A percentile compares a stretch with the other conserved stretches of the same genome.
phyloP scores from a whole-genome alignment of 805 yeast genomes.

The Geotrichum ghanense region DNA sequence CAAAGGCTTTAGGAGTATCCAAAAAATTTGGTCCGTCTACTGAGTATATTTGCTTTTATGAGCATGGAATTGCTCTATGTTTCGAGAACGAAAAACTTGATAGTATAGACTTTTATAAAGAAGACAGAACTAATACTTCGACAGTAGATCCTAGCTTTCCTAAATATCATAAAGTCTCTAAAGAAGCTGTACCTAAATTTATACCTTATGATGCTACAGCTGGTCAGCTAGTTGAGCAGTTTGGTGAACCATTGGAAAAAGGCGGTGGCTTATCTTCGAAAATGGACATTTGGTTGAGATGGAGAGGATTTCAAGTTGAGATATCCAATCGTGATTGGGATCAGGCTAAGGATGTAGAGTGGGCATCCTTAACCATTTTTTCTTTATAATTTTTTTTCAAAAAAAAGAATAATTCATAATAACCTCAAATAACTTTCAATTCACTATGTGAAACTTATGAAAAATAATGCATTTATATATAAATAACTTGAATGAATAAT shows the following conservation, averaged over 20 bases:
- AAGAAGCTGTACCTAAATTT: constrained; percentile 14
- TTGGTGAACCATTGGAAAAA: constrained; percentile 33
- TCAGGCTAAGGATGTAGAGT: constrained; percentile 19
- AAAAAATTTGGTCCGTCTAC: not conserved
- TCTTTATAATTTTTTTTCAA: too few relatives aligned
- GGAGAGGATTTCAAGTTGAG: constrained; percentile 28
- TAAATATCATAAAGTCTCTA: constrained; percentile 12
- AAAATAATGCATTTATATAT: too few relatives aligned
- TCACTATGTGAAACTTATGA: too few relatives aligned
- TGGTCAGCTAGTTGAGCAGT: constrained; percentile 20
- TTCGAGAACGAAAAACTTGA: constrained; percentile 17
- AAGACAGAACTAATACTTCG: constrained; percentile 11
- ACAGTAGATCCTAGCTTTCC: not conserved
- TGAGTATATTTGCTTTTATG: constrained; percentile 13
- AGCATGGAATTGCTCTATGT: constrained; percentile 14
- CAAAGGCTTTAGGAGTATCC: too few relatives aligned
- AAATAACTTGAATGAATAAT: too few relatives aligned
- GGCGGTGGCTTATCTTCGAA: constrained; percentile 29
- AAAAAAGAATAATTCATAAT: too few relatives aligned
- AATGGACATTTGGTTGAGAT: constrained; percentile 33
- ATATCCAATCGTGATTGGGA: constrained; percentile 29
- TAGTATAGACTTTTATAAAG: constrained; percentile 27
- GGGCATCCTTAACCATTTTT: constrained; percentile 25
- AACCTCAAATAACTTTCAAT: too few relatives aligned
- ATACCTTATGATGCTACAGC: constrained; percentile 19